phyloP scores from a whole-genome alignment of 495 filamentous ascomycete species.

The Niebla homalea region DNA sequence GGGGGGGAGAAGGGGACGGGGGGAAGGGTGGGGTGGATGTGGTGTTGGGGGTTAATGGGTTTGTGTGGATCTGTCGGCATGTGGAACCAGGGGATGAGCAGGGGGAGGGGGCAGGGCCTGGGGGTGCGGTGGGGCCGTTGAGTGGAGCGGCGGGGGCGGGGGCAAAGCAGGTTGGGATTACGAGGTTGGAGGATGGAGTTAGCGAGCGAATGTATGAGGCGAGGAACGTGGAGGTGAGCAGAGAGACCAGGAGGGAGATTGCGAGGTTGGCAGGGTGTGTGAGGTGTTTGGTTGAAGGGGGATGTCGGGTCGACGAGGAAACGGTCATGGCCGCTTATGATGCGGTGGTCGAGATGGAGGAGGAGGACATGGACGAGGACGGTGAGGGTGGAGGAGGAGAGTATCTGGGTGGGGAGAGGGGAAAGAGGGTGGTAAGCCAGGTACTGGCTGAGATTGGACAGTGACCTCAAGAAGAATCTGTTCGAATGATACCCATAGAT shows the following conservation, averaged over 20 bases:
- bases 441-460: conserved; percentile 25
- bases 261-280: conserved; percentile 67
- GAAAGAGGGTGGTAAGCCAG: conserved; percentile 49
- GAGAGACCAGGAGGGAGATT: conserved; percentile 75
- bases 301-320: conserved; percentile 80
- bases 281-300: conserved; percentile 63
- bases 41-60: conserved; percentile 87
- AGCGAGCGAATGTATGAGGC: conserved; percentile 70
- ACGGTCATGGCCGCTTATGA: conserved; percentile 75
- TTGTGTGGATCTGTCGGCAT: conserved; percentile 84
- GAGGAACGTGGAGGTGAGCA: conserved; percentile 71
- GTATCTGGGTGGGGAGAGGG: conserved; percentile 63
- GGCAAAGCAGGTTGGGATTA: conserved; percentile 43
- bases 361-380: conserved; percentile 37
- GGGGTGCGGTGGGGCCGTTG: conserved; percentile 16
- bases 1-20: conserved; percentile 42
- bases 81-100: conserved; percentile 26
- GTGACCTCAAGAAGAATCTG: background rate
- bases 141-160: conserved; percentile 23
- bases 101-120: conserved; percentile 21
- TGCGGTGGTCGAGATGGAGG: conserved; percentile 57
- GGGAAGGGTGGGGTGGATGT: conserved; percentile 70
- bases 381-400: conserved; percentile 30
- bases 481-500: background rate
- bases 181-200: conserved; percentile 68